A percentile compares a stretch with the other conserved stretches of the same genome.
These are phyloP conservation scores for Rhamnella rubrinervis DNA, from an alignment of 331 rosid genomes.

Conservation along the genomic window DNA sequence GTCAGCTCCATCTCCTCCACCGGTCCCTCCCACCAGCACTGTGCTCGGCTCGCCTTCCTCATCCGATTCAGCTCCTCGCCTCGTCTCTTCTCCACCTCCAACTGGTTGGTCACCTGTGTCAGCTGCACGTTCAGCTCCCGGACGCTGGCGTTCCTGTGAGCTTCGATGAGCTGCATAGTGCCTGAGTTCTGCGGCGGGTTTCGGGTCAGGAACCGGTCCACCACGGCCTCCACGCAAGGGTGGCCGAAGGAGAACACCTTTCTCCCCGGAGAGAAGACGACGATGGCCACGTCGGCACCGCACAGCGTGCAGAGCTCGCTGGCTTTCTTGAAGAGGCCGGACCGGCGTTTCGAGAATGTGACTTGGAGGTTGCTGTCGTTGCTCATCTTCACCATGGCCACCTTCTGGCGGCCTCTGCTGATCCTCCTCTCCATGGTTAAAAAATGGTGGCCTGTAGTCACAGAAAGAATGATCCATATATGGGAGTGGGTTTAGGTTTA, in stretches of 20 bases:
- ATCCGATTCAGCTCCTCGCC: slow-evolving; percentile 54
- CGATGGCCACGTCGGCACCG: slow-evolving; percentile 63
- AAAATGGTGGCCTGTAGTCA: neutral
- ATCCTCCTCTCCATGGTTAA: slow-evolving; percentile 38
- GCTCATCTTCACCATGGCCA: slow-evolving; percentile 71
- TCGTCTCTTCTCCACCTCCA: slow-evolving; percentile 58
- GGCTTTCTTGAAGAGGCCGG: slow-evolving; percentile 82
- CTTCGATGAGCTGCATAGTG: slow-evolving; percentile 68
- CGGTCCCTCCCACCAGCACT: slow-evolving; percentile 53
- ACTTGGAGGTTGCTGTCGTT: slow-evolving; percentile 88
- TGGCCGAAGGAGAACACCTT: slow-evolving; percentile 91
- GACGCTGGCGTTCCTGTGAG: slow-evolving; percentile 62
- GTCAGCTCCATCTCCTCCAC: slow-evolving; percentile 43
- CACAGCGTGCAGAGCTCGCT: slow-evolving; percentile 92
- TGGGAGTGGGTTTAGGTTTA: neutral
- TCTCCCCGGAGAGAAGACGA: slow-evolving; percentile 73
- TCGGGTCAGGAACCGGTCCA: slow-evolving; percentile 49
- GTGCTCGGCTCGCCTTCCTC: slow-evolving; percentile 39
- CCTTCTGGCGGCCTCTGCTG: slow-evolving; percentile 85
- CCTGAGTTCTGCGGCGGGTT: slow-evolving; percentile 31
- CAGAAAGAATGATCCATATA: neutral
- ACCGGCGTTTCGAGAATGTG: slow-evolving; percentile 83
- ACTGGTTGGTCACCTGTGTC: slow-evolving; percentile 44
- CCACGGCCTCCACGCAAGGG: slow-evolving; percentile 57
- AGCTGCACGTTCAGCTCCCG: slow-evolving; percentile 63